phyloP scores from a whole-genome alignment of 2,329 filamentous ascomycete species.

The Cladosporium sp. region DNA sequence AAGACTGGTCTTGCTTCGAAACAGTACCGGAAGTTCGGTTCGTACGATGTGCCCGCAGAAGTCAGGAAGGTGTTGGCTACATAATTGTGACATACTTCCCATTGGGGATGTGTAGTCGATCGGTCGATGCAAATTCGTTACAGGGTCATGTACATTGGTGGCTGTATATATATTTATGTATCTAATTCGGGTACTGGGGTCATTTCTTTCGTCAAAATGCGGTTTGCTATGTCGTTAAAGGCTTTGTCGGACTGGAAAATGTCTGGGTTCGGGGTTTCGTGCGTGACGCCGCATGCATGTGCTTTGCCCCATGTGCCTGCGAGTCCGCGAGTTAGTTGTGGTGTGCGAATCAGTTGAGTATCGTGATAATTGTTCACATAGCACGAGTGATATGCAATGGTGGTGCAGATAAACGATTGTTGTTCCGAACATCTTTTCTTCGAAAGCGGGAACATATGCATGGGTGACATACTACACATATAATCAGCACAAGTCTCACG shows the following conservation, averaged over 20 bases:
- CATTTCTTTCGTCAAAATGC: neutral
- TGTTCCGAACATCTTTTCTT: neutral
- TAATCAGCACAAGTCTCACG: neutral
- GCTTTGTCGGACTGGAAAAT: constrained; percentile 2
- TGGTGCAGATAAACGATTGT: neutral
- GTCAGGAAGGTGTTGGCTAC: neutral
- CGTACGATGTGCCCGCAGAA: constrained; percentile 2
- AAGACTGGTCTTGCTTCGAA: neutral
- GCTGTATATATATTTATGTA: neutral
- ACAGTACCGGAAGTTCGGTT: neutral
- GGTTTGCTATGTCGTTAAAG: constrained; percentile 2
- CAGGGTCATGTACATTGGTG: neutral
- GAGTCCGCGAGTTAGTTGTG: neutral
- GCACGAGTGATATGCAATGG: too few species aligned
- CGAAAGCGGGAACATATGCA: neutral
- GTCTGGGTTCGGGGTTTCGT: neutral
- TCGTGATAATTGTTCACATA: neutral
- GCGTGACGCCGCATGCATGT: constrained; percentile 5
- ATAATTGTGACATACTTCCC: neutral
- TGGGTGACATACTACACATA: neutral
- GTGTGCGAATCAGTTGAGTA: too few species aligned
- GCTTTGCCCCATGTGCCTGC: constrained; percentile 15
- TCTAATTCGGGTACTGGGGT: neutral
- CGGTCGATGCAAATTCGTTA: neutral
- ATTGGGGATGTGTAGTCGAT: neutral